phyloP scores from a whole-genome alignment of 2,329 filamentous ascomycete species.

The Xylaria arbuscula region DNA sequence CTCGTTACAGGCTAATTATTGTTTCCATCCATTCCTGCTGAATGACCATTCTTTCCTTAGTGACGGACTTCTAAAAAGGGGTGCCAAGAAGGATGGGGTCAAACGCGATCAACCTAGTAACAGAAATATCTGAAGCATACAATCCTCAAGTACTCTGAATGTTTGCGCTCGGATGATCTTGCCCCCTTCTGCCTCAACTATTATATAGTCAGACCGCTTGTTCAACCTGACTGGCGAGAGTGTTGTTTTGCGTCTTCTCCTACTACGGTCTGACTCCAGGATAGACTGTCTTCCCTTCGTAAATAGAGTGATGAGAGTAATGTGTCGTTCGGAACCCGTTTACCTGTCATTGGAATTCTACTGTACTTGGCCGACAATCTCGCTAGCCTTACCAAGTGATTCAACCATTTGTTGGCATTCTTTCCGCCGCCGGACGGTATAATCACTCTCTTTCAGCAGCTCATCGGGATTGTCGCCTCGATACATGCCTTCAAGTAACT shows the following conservation, averaged over 20 bases:
- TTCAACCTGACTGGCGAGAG: conserved; percentile 20
- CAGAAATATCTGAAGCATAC: conserved; percentile 22
- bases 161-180: conserved; percentile 12
- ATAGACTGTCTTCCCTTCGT: background rate
- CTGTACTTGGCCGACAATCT: conserved; percentile 90
- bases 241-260: conserved; percentile 7
- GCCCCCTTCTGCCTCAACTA: conserved; percentile 27
- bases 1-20: conserved; percentile 20
- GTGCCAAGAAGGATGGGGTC: conserved; percentile 5
- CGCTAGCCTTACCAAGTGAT: conserved; percentile 85
- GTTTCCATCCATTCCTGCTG: conserved; percentile 21
- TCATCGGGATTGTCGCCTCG: conserved; percentile 89
- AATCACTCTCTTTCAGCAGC: conserved; percentile 96
- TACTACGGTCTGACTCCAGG: background rate
- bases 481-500: conserved; percentile 98
- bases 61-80: conserved; percentile 22
- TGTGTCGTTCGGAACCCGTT: conserved; percentile 12
- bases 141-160: conserved; percentile 12
- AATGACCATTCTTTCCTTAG: conserved; percentile 23
- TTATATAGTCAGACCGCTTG: conserved; percentile 10
- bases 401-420: conserved; percentile 99
- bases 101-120: conserved; percentile 7
- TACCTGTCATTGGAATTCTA: conserved; percentile 48
- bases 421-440: conserved; percentile 92
- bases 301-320: conserved; percentile 13